These are phyloP conservation scores for Pyrenochaeta sp. DNA, from an alignment of 2,329 filamentous ascomycete genomes.

Conservation along the genomic window DNA sequence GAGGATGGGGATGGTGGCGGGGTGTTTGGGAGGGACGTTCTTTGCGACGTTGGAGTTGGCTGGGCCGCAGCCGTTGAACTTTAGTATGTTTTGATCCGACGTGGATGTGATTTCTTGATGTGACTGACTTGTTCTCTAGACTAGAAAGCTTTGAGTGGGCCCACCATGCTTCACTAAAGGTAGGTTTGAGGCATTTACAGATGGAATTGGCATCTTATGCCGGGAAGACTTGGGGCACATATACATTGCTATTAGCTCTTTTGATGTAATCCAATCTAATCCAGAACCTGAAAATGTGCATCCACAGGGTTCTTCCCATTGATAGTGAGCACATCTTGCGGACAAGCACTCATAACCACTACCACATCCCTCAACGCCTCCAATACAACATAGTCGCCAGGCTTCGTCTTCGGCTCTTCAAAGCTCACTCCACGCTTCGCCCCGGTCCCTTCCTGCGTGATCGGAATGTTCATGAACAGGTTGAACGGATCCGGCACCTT, in stretches of 20 bases:
- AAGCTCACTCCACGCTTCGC: conserved; percentile 47
- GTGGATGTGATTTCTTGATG: too few relatives aligned
- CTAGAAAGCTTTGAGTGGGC: too few relatives aligned
- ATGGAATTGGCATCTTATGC: too few relatives aligned
- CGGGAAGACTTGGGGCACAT: neutral
- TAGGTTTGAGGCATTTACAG: too few relatives aligned
- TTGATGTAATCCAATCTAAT: conserved; percentile 12
- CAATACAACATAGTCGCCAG: conserved; percentile 54
- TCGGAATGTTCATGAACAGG: conserved; percentile 56
- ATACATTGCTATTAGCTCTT: too few relatives aligned
- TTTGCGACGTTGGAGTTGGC: conserved; percentile 22
- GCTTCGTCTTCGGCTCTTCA: conserved; percentile 49
- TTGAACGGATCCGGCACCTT: conserved; percentile 46
- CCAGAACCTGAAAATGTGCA: conserved; percentile 50
- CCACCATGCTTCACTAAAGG: too few relatives aligned
- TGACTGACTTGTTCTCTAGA: too few relatives aligned
- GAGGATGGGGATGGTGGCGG: conserved; percentile 15
- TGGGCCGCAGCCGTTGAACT: conserved; percentile 15
- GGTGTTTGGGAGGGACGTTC: conserved; percentile 21
- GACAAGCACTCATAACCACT: conserved; percentile 58
- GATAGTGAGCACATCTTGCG: conserved; percentile 54
- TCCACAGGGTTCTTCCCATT: conserved; percentile 54
- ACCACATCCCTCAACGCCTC: conserved; percentile 55
- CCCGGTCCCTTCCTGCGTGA: conserved; percentile 47
- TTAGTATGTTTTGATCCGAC: neutral